Conservation (phyloP, 2,329 filamentous ascomycete genomes). For the Aspergillus vadensis region DNA sequence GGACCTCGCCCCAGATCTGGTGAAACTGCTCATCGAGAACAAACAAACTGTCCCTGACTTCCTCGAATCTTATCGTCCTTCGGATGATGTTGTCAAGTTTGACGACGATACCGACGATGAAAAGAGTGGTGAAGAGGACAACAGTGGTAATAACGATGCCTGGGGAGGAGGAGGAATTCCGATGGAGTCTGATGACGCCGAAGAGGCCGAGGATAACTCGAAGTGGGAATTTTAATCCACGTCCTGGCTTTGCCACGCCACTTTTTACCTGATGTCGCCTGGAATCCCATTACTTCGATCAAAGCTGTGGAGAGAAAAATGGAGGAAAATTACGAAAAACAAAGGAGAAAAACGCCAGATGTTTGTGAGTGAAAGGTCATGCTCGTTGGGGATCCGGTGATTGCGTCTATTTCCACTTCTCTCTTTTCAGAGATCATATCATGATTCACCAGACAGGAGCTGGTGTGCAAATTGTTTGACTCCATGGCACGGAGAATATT, state of each 20-base stretch:
- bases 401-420: neutral
- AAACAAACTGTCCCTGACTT: conserved; percentile 81
- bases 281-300: neutral
- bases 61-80: conserved; percentile 60
- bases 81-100: conserved; percentile 46
- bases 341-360: neutral
- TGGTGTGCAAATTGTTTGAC: neutral
- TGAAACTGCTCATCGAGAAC: conserved; percentile 79
- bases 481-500: neutral
- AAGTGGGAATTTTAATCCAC: conserved; percentile 7
- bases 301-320: no score
- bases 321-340: no score
- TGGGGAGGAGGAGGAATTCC: conserved; percentile 20
- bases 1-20: conserved; percentile 70
- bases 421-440: neutral
- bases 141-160: conserved; percentile 17
- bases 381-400: neutral
- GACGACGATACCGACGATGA: conserved; percentile 57
- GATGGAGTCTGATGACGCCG: conserved; percentile 5
- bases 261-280: neutral
- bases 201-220: neutral
- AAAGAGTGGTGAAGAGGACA: conserved; percentile 23
- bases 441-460: neutral
- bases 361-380: neutral
- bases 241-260: neutral